These are phyloP conservation scores for Didymella glomerata DNA, from an alignment of 2,329 filamentous ascomycete species.

Conservation along the genomic window DNA sequence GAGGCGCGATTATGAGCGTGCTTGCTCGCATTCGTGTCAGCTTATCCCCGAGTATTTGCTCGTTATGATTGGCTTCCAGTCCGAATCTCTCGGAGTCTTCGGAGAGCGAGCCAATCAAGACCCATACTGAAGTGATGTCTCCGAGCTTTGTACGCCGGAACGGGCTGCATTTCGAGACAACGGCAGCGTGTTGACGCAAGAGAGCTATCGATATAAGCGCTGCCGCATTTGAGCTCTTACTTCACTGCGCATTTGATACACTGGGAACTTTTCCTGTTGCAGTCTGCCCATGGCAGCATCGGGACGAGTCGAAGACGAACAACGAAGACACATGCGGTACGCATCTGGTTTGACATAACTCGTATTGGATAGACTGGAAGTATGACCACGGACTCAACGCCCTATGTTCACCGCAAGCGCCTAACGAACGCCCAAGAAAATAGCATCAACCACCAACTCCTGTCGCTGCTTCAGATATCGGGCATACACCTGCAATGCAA, in stretches of 20 bases:
- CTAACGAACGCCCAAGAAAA: conserved; percentile 5
- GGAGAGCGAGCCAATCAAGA: background rate
- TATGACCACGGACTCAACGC: background rate
- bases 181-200: background rate
- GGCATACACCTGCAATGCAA: background rate
- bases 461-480: background rate
- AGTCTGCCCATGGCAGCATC: background rate
- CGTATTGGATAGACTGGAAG: background rate
- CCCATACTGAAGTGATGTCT: background rate
- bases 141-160: conserved; percentile 5
- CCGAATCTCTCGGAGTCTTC: background rate
- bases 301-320: background rate
- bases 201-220: background rate
- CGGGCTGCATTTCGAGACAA: background rate
- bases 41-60: background rate
- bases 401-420: background rate
- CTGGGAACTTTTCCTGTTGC: background rate
- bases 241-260: background rate
- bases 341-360: background rate
- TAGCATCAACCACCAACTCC: conserved; percentile 5
- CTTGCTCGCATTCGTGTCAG: background rate
- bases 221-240: background rate
- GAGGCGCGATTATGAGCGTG: background rate
- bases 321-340: background rate
- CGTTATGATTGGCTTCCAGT: conserved; percentile 10